These are phyloP conservation scores for Hymenoscyphus repandus DNA, from an alignment of 2,329 filamentous ascomycete species.

Conservation along the genomic window DNA sequence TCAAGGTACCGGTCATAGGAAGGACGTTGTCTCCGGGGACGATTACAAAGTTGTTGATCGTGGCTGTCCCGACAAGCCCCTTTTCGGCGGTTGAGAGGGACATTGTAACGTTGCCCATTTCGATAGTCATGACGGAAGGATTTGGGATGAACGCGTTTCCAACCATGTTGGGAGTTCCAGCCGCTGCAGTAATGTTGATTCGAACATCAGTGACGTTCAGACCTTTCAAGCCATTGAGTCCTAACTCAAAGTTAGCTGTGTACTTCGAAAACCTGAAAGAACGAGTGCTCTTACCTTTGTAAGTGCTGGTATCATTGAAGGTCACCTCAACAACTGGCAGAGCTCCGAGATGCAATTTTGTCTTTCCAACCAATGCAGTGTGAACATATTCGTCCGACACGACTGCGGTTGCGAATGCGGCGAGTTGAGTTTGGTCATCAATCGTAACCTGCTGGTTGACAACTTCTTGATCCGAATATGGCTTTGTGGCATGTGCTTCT, in stretches of 20 bases:
- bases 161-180: slow-evolving; percentile 45
- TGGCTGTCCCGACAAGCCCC: slow-evolving; percentile 43
- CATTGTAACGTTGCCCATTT: slow-evolving; percentile 54
- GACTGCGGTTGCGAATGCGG: slow-evolving; percentile 42
- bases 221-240: slow-evolving; percentile 50
- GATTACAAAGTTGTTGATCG: slow-evolving; percentile 45
- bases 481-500: slow-evolving; percentile 26
- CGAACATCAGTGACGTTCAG: slow-evolving; percentile 44
- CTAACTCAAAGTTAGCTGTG: slow-evolving; percentile 32
- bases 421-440: slow-evolving; percentile 39
- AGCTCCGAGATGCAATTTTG: slow-evolving; percentile 43
- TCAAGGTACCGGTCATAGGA: slow-evolving; percentile 42
- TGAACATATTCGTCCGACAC: slow-evolving; percentile 44
- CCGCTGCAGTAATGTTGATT: slow-evolving; percentile 35
- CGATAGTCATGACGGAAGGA: slow-evolving; percentile 50
- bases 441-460: slow-evolving; percentile 42
- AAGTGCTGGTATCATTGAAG: slow-evolving; percentile 51
- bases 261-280: not conserved
- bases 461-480: slow-evolving; percentile 36
- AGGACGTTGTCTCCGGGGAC: slow-evolving; percentile 48
- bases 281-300: slow-evolving; percentile 41
- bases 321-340: slow-evolving; percentile 45
- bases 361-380: slow-evolving; percentile 46
- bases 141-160: slow-evolving; percentile 54
- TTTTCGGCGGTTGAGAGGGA: slow-evolving; percentile 37